A percentile compares a stretch with the other conserved stretches of the same genome.
These are phyloP conservation scores for Acacia acuminata DNA, from an alignment of 306 rosid genomes.

Conservation along the genomic window DNA sequence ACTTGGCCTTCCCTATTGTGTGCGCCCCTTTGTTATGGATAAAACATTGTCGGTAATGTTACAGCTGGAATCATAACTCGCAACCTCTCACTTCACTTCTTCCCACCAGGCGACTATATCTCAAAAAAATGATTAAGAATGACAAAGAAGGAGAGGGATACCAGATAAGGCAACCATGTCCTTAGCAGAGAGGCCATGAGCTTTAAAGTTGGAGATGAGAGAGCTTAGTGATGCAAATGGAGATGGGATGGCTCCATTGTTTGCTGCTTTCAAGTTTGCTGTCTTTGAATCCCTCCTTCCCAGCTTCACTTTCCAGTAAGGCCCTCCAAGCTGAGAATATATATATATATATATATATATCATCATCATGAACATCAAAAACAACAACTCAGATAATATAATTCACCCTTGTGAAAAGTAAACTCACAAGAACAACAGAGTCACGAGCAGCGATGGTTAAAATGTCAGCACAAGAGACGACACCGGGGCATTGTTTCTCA, in stretches of 20 bases:
- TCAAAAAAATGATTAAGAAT: background rate
- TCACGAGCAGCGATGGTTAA: constrained; percentile 83
- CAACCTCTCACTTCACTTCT: no score
- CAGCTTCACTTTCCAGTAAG: constrained; percentile 66
- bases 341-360: no score
- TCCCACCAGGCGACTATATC: no score
- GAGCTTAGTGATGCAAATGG: constrained; percentile 43
- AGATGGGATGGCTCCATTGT: constrained; percentile 66
- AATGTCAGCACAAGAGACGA: constrained; percentile 86
- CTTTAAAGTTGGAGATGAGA: constrained; percentile 47
- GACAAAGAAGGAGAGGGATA: constrained; percentile 7
- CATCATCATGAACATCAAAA: background rate
- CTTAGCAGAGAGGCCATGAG: constrained; percentile 56
- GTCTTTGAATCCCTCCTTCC: constrained; percentile 92
- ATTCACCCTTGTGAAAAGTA: background rate
- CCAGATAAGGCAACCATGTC: constrained; percentile 94
- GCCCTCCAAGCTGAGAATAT: constrained; percentile 81
- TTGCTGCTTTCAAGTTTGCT: constrained; percentile 57
- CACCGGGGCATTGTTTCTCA: constrained; percentile 59
- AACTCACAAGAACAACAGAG: constrained; percentile 62
- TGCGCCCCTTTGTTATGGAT: constrained; percentile 52
- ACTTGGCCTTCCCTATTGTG: constrained; percentile 77
- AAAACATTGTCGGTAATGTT: background rate
- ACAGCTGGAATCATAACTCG: no score
- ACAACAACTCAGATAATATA: no score